Conservation (phyloP, 2,329 filamentous ascomycete species). For the Phialemoniopsis sp. region DNA sequence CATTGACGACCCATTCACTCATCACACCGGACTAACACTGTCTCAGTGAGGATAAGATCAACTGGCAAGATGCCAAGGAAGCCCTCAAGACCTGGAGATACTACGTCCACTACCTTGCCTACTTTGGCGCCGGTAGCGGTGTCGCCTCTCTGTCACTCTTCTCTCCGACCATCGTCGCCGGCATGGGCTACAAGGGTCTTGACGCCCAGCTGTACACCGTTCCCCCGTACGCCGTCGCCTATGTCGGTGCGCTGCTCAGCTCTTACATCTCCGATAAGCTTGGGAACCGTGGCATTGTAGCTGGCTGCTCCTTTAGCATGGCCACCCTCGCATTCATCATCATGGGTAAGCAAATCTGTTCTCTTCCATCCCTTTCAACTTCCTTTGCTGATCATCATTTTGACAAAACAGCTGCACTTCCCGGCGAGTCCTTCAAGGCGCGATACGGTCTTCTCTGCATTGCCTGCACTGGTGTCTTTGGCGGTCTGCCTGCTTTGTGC, state of each 20-base stretch:
- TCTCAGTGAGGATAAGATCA: conserved; percentile 5
- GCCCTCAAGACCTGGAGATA: conserved; percentile 7
- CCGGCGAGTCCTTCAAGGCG: conserved; percentile 12
- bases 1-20: no score
- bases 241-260: conserved; percentile 9
- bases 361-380: neutral
- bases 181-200: conserved; percentile 10
- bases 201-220: conserved; percentile 3
- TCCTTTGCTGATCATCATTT: no score
- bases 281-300: conserved; percentile 1
- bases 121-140: conserved; percentile 8
- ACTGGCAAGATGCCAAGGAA: conserved; percentile 10
- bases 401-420: conserved; percentile 16
- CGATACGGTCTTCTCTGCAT: conserved; percentile 16
- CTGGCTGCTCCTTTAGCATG: conserved; percentile 4
- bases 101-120: conserved; percentile 11
- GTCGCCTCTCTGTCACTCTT: conserved; percentile 4
- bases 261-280: conserved; percentile 3
- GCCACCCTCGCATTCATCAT: conserved; percentile 6
- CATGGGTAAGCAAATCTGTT: neutral
- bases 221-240: conserved; percentile 9
- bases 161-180: conserved; percentile 12
- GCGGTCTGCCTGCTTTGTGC: conserved; percentile 16
- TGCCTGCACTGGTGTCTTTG: conserved; percentile 12
- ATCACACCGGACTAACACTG: no score